These are phyloP conservation scores for Creolimax fragrantissima DNA, from an alignment of 78 protist species.

Conservation along the genomic window DNA sequence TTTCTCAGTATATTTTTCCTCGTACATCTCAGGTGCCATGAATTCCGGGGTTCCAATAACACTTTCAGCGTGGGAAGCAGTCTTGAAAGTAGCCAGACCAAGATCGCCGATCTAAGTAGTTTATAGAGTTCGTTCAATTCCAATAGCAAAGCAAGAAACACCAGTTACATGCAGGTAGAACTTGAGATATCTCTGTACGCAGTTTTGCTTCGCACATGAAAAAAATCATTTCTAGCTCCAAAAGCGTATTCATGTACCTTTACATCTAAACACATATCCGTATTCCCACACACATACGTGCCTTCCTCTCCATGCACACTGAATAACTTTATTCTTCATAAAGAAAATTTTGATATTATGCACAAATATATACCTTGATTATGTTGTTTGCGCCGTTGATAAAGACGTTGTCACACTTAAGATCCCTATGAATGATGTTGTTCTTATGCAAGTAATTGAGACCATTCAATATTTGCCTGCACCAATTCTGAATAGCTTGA, in stretches of 20 bases:
- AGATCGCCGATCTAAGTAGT: conserved; percentile 87
- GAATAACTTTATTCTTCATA: no score
- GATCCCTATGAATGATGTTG: conserved; percentile 82
- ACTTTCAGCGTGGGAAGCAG: not conserved
- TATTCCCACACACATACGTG: no score
- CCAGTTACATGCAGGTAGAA: no score
- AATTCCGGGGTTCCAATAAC: conserved; percentile 76
- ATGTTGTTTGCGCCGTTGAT: conserved; percentile 73
- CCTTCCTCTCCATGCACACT: no score
- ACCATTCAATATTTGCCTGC: conserved; percentile 72
- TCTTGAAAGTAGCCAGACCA: conserved; percentile 61
- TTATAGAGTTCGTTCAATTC: no score
- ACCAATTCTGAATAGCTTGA: conserved; percentile 41
- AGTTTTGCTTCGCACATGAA: no score
- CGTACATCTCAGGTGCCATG: conserved; percentile 92
- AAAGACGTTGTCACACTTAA: conserved; percentile 92
- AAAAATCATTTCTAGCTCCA: no score
- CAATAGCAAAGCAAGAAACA: no score
- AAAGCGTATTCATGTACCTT: no score
- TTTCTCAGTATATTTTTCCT: conserved; percentile 58
- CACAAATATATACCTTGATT: conserved; percentile 34
- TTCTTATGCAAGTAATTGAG: conserved; percentile 65
- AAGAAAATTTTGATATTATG: not conserved
- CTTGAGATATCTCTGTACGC: no score
- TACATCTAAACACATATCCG: no score